phyloP scores from a whole-genome alignment of 176 grass and related monocot genomes.

The Triticum aestivum region DNA sequence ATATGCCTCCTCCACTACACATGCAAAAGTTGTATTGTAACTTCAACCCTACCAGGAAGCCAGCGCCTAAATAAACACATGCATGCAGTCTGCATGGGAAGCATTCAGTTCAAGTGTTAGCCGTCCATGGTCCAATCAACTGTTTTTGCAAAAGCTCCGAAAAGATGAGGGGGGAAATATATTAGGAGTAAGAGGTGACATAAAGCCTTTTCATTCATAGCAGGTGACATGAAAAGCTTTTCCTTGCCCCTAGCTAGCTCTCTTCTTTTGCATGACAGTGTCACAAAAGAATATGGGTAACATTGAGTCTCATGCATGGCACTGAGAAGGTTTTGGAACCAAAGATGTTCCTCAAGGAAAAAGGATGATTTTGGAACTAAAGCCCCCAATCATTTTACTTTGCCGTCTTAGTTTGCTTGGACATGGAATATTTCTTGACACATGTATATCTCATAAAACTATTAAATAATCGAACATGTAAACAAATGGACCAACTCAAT shows the following conservation, averaged over 20 bases:
- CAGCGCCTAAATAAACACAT: conserved; percentile 23
- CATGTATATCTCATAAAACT: not conserved
- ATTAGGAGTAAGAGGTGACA: conserved; percentile 29
- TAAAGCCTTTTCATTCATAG: conserved; percentile 25
- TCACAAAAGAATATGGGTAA: conserved; percentile 30
- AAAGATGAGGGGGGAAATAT: not conserved
- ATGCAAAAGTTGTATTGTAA: conserved; percentile 14
- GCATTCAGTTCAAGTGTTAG: not conserved
- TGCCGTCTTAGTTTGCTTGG: not conserved
- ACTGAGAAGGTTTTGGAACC: conserved; percentile 26
- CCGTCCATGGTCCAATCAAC: conserved; percentile 37
- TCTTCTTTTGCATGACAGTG: conserved; percentile 47
- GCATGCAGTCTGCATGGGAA: conserved; percentile 15
- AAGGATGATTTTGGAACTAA: conserved; percentile 37
- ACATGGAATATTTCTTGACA: conserved; percentile 10
- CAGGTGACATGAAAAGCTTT: conserved; percentile 33
- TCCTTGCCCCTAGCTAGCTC: conserved; percentile 14
- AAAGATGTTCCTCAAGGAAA: conserved; percentile 32
- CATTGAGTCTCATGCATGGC: conserved; percentile 29
- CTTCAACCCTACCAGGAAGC: conserved; percentile 27
- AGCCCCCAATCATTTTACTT: not conserved
- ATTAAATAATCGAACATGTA: not conserved
- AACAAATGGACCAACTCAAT: conserved; percentile 16
- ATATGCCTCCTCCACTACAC: conserved; percentile 39
- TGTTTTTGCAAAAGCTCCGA: conserved; percentile 24